Evolutionary conservation across 805 yeast species (phyloP), one percentile per base, ranked within the genome.

Genomic region (Metschnikowia anglica): DNA sequence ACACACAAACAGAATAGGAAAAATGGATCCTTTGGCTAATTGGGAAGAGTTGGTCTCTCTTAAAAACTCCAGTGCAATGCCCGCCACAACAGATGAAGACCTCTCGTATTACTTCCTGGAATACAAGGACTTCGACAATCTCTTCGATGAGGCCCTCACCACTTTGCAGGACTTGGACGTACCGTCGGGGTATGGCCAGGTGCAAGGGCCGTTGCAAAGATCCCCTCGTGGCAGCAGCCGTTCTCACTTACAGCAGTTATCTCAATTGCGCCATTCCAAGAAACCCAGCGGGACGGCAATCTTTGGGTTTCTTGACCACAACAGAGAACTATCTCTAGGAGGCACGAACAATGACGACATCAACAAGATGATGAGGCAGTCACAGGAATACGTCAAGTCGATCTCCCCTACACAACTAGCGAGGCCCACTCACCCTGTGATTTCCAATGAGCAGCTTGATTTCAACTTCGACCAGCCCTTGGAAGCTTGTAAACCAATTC

Each of bases 231-330:
- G 39, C 15, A 38, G 27, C 26, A 27, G 25, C 7, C 47, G 46
- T 39, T 40, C 33, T 43, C 54, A 49, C 43, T 35, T 32, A 43
- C 54, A 30, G 38, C 34, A 34, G 44, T 34, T 27, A 52, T 43
- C 53, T 41, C 39, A 54, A 30, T 38, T 44, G 24, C 48, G 52
- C 23, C 91, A 85, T 57, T 63, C 74, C 40, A 75, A 87, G 50
- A 79, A 80, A 44, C 70, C 77, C 15, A 83, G 89, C 66, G 95
- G 95, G 11, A 83, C 91, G 3, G 91, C 86, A 2, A 85, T 85
- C 20, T 85, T 85, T 61, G 95, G 95, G 0, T 85, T 76, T 51
- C 66, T 73, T 7, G 80, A 79, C 34, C 90, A 85, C 58, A 73
- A 74, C 46, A 76, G 78, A 44, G 83, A 80, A 35, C 60, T 85